Percentiles rank a stretch among this genome's conserved stretches.
Conservation (phyloP, 805 yeast genomes). For the Nematodospora valgi region DNA sequence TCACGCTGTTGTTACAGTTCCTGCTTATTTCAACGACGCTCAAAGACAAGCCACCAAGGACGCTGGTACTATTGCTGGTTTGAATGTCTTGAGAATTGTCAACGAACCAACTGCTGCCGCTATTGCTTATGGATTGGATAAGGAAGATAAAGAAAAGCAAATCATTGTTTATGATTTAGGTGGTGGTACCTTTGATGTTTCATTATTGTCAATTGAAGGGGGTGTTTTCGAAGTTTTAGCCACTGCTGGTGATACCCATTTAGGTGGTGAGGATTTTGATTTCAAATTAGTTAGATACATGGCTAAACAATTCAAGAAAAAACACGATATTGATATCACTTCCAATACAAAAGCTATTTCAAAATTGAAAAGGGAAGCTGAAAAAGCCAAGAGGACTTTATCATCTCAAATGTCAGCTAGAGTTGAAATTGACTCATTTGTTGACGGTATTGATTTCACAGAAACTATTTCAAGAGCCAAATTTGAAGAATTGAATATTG, state of each 20-base stretch:
- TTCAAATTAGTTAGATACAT: constrained; percentile 42
- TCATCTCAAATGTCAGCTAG: constrained; percentile 42
- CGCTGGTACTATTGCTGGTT: constrained; percentile 95
- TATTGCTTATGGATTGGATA: constrained; percentile 56
- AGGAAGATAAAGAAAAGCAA: constrained; percentile 55
- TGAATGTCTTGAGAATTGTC: constrained; percentile 90
- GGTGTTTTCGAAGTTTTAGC: constrained; percentile 49
- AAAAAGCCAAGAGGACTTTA: constrained; percentile 48
- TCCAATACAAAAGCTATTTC: constrained; percentile 41
- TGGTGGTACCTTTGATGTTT: constrained; percentile 72
- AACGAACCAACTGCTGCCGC: constrained; percentile 91
- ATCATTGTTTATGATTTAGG: constrained; percentile 48
- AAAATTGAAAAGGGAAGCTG: constrained; percentile 47
- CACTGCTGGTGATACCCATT: constrained; percentile 50
- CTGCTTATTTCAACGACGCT: constrained; percentile 96
- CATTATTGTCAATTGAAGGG: constrained; percentile 56
- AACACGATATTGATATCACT: constrained; percentile 41
- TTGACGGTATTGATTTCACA: constrained; percentile 47
- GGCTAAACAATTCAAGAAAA: constrained; percentile 42
- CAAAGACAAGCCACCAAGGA: constrained; percentile 99
- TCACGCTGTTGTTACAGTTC: constrained; percentile 94
- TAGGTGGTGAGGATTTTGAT: constrained; percentile 51
- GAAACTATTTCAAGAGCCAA: constrained; percentile 46
- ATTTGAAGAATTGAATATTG: constrained; percentile 46
- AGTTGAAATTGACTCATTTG: constrained; percentile 46